Conservation (phyloP, 2,329 filamentous ascomycete species). For the Neoascochyta sp. region DNA sequence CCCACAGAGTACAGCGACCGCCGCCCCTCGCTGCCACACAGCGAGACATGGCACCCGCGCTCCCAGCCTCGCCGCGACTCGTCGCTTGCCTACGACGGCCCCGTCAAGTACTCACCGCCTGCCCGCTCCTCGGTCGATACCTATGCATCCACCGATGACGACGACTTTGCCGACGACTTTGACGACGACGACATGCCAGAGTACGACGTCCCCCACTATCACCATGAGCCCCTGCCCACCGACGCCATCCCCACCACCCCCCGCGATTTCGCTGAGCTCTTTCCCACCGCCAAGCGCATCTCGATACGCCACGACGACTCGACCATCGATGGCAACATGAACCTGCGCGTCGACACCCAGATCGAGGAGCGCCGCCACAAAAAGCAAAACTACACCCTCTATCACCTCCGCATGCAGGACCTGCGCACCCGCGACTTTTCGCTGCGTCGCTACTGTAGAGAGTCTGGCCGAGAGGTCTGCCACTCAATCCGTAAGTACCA, state of each 20-base stretch:
- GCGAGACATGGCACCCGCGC: conserved; percentile 31
- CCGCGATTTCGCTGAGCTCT: conserved; percentile 76
- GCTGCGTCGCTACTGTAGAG: conserved; percentile 82
- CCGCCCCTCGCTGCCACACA: conserved; percentile 25
- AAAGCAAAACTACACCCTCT: conserved; percentile 70
- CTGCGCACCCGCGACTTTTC: conserved; percentile 83
- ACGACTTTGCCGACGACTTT: conserved; percentile 50
- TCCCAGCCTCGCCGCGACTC: conserved; percentile 27
- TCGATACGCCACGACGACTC: conserved; percentile 87
- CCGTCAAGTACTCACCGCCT: conserved; percentile 13
- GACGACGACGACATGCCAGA: conserved; percentile 48
- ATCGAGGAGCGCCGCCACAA: conserved; percentile 55
- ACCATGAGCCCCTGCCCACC: conserved; percentile 59
- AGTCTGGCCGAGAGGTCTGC: conserved; percentile 90
- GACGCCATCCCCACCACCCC: conserved; percentile 74
- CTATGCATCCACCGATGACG: conserved; percentile 70
- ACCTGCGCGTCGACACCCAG: conserved; percentile 80
- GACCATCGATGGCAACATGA: conserved; percentile 92
- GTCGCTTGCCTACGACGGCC: conserved; percentile 13
- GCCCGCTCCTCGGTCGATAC: conserved; percentile 67
- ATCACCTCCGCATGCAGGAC: conserved; percentile 94
- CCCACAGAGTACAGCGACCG: conserved; percentile 35
- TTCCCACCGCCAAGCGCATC: conserved; percentile 78
- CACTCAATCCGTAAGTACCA: conserved; percentile 70
- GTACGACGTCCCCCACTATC: conserved; percentile 59